phyloP scores from a whole-genome alignment of 345 rosid species.

The Salix koriyanagi region DNA sequence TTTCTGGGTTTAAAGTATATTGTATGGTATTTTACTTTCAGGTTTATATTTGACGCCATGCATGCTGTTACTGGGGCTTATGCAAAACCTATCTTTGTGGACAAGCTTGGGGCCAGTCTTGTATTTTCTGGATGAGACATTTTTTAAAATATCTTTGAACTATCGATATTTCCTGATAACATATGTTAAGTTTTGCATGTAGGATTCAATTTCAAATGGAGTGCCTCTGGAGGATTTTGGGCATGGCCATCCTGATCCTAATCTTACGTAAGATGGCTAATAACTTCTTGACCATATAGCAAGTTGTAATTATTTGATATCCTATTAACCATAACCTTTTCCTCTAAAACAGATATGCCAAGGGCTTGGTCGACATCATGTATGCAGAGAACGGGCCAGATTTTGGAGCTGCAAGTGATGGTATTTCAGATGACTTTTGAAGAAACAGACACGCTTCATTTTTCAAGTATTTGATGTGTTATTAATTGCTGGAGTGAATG shows the following conservation, averaged over 20 bases:
- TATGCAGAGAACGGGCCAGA: conserved; percentile 78
- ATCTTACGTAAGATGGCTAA: conserved; percentile 63
- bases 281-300: conserved; percentile 1
- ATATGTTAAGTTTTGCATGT: conserved; percentile 28
- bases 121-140: conserved; percentile 37
- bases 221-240: conserved; percentile 93
- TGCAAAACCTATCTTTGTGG: conserved; percentile 89
- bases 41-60: conserved; percentile 93
- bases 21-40: conserved; percentile 18
- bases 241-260: conserved; percentile 97
- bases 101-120: conserved; percentile 65
- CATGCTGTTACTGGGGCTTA: conserved; percentile 96
- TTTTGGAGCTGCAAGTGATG: conserved; percentile 97
- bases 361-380: conserved; percentile 80
- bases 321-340: conserved; percentile 16
- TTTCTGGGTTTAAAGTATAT: not conserved
- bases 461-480: not conserved
- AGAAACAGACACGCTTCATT: not conserved
- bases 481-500: not conserved
- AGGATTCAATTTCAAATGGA: conserved; percentile 86
- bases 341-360: conserved; percentile 65
- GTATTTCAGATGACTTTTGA: conserved; percentile 33
- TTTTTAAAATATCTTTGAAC: conserved; percentile 8
- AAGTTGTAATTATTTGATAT: conserved; percentile 5
- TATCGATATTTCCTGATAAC: conserved; percentile 12